These are phyloP conservation scores for Ceratobasidium sp. DNA, from an alignment of 1,284 basidiomycete genomes.

Conservation along the genomic window DNA sequence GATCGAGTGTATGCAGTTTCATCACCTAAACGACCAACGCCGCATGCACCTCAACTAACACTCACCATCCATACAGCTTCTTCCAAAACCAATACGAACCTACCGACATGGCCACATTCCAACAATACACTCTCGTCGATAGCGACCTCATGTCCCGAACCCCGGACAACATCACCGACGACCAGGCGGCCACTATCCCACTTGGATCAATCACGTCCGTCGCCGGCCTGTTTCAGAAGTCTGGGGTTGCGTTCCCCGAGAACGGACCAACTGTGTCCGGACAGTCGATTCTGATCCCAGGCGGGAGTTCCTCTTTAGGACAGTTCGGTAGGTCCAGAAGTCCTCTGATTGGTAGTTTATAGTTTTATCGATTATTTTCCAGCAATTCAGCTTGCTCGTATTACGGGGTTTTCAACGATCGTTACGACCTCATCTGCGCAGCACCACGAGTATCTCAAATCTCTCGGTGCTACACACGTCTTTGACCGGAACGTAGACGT, in stretches of 20 bases:
- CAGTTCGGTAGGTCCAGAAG: conserved; percentile 5
- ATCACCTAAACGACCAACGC: no score
- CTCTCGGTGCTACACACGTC: conserved; percentile 68
- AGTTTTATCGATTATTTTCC: not conserved
- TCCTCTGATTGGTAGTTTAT: not conserved
- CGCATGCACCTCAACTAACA: no score
- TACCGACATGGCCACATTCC: conserved; percentile 26
- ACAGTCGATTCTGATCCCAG: conserved; percentile 42
- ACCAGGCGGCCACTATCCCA: conserved; percentile 33
- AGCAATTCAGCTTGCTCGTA: conserved; percentile 50
- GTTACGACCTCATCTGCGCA: conserved; percentile 61
- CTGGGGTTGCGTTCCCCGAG: conserved; percentile 28
- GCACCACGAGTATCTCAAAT: conserved; percentile 63
- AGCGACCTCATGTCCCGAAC: conserved; percentile 13
- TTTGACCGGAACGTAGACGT: conserved; percentile 62
- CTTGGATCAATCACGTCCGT: conserved; percentile 30
- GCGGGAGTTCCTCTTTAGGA: conserved; percentile 46
- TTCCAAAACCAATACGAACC: conserved; percentile 26
- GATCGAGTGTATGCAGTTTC: conserved; percentile 45
- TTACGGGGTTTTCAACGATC: conserved; percentile 55
- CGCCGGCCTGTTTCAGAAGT: conserved; percentile 40
- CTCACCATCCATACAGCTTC: not conserved
- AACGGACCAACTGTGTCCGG: conserved; percentile 20
- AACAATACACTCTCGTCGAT: conserved; percentile 37
- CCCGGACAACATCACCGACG: conserved; percentile 29